A percentile compares a stretch with the other conserved stretches of the same genome.
These are phyloP conservation scores for Pythium phragmitis DNA, from an alignment of 352 stramenopile species.

Conservation along the genomic window DNA sequence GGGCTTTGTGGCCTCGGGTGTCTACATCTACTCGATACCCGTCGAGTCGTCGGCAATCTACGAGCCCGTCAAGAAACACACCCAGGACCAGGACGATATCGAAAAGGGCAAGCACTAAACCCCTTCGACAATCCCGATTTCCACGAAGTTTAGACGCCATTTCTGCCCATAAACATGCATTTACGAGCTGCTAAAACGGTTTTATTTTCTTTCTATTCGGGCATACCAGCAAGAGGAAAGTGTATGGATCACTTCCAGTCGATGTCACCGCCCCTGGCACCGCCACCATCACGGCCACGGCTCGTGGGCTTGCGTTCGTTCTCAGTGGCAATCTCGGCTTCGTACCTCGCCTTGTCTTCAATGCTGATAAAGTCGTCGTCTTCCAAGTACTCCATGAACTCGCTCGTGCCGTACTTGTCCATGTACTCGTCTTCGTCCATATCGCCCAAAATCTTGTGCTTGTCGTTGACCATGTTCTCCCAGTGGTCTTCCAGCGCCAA, in stretches of 20 bases:
- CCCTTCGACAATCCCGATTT: background rate
- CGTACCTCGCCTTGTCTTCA: conserved; percentile 27
- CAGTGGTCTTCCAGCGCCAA: conserved; percentile 78
- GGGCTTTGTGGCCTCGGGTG: conserved; percentile 63
- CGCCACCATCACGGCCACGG: background rate
- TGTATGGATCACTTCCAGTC: conserved; percentile 53
- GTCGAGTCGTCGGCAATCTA: conserved; percentile 24
- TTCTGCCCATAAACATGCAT: background rate
- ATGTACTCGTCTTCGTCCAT: conserved; percentile 87
- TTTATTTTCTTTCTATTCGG: conserved; percentile 12
- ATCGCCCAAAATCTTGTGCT: conserved; percentile 76
- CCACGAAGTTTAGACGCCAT: too few relatives aligned
- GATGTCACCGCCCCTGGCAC: conserved; percentile 31
- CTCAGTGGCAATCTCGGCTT: background rate
- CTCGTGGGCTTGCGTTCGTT: background rate
- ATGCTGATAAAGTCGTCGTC: conserved; percentile 52
- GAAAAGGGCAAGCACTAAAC: conserved; percentile 19
- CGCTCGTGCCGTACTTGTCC: conserved; percentile 84
- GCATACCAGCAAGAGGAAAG: background rate
- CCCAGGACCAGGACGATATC: conserved; percentile 4
- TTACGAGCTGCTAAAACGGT: background rate
- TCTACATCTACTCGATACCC: conserved; percentile 81
- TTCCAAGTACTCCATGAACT: conserved; percentile 81
- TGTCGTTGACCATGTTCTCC: conserved; percentile 84
- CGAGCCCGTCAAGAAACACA: conserved; percentile 10